Evolutionary conservation across 164 flowering plant species (phyloP).

Genomic region (Chloranthus sessilifolius): DNA sequence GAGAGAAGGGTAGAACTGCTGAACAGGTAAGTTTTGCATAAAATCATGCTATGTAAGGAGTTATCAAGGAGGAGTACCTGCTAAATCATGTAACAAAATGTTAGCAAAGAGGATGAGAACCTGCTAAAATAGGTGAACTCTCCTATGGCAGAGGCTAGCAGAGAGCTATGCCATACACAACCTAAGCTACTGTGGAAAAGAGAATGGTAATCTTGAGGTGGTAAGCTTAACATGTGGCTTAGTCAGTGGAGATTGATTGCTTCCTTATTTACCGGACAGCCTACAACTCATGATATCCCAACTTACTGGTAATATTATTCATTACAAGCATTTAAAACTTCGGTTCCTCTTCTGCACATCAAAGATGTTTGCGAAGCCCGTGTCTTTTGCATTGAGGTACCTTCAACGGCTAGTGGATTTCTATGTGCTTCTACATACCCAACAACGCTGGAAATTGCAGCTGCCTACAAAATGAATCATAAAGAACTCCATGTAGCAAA

Average conservation of each 20-base stretch:
- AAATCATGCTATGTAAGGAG: no score
- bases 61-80: no score
- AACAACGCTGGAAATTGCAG: constrained; percentile 14
- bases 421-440: constrained; percentile 14
- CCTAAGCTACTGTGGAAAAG: constrained; percentile 18
- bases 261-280: constrained; percentile 1
- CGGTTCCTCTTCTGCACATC: constrained; percentile 24
- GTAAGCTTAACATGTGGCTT: constrained; percentile 9
- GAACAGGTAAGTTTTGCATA: no score
- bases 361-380: constrained; percentile 38
- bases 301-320: background rate
- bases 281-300: constrained; percentile 5
- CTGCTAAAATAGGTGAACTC: no score
- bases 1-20: no score
- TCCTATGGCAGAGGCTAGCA: no score
- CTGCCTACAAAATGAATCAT: constrained; percentile 6
- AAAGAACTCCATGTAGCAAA: constrained; percentile 10
- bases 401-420: constrained; percentile 31
- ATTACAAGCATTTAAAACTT: background rate
- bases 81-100: no score
- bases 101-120: no score
- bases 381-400: constrained; percentile 30
- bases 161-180: no score
- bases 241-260: constrained; percentile 11
- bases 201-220: constrained; percentile 8